Conservation (phyloP, 176 grass and related monocot genomes). For the Triticum monococcum region DNA sequence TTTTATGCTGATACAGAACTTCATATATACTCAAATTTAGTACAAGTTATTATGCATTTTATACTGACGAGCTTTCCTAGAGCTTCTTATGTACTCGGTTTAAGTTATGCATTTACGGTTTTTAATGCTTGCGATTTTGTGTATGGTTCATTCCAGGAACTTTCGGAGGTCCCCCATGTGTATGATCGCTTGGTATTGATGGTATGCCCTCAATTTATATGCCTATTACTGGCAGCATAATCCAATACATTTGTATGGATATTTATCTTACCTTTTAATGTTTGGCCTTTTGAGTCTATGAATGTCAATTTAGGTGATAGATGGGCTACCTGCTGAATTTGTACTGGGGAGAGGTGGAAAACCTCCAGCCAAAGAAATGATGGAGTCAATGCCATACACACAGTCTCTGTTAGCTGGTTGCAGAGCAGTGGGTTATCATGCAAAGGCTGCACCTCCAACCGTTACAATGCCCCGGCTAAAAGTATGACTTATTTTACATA, state of each 20-base stretch:
- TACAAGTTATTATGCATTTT: not conserved
- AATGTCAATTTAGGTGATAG: slow-evolving; percentile 86
- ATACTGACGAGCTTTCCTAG: not conserved
- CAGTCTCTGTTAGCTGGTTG: slow-evolving; percentile 69
- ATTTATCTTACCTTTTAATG: slow-evolving; percentile 6
- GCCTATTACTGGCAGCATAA: slow-evolving; percentile 12
- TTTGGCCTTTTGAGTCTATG: slow-evolving; percentile 32
- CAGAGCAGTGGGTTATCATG: slow-evolving; percentile 74
- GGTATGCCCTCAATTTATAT: slow-evolving; percentile 52
- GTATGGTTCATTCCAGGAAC: slow-evolving; percentile 47
- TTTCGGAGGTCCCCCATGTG: slow-evolving; percentile 56
- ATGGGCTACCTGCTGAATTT: slow-evolving; percentile 93
- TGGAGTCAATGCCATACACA: slow-evolving; percentile 83
- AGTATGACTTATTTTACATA: slow-evolving; percentile 35
- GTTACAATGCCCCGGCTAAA: slow-evolving; percentile 96
- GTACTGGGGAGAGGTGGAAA: slow-evolving; percentile 65
- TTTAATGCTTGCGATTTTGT: slow-evolving; percentile 6
- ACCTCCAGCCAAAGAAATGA: slow-evolving; percentile 61
- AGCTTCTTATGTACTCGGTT: not conserved
- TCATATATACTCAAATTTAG: not conserved
- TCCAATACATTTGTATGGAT: not conserved
- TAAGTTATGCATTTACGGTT: not conserved
- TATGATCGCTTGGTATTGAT: slow-evolving; percentile 84
- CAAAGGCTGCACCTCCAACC: slow-evolving; percentile 95
- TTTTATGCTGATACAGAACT: not conserved